phyloP scores from a whole-genome alignment of 176 grass and related monocot species.

The Carex scoparia region DNA sequence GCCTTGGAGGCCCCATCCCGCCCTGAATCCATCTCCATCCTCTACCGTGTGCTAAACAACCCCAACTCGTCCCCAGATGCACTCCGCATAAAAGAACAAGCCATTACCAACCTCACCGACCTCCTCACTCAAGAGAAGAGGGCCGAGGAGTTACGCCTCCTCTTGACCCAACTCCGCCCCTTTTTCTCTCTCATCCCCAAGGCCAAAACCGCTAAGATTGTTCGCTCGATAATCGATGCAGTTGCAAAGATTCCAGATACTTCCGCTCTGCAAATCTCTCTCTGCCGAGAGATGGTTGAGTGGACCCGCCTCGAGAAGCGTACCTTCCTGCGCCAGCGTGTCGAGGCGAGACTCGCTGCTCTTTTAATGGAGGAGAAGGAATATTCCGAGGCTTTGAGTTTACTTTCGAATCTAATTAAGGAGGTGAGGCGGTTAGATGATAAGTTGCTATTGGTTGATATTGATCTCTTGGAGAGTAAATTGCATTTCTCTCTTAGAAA shows the following conservation, averaged over 20 bases:
- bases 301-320: constrained; percentile 86
- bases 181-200: constrained; percentile 80
- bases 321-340: constrained; percentile 69
- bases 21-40: constrained; percentile 65
- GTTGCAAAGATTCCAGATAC: constrained; percentile 73
- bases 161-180: constrained; percentile 74
- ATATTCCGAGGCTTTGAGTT: constrained; percentile 66
- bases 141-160: constrained; percentile 62
- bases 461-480: constrained; percentile 89
- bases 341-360: constrained; percentile 74
- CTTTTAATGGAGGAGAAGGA: constrained; percentile 74
- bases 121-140: constrained; percentile 64
- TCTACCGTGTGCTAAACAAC: constrained; percentile 61
- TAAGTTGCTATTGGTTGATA: constrained; percentile 84
- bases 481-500: constrained; percentile 87
- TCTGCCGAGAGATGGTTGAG: constrained; percentile 87
- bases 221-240: constrained; percentile 67
- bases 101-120: constrained; percentile 68
- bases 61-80: constrained; percentile 65
- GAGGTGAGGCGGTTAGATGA: constrained; percentile 88
- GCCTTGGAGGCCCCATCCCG: constrained; percentile 57
- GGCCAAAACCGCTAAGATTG: constrained; percentile 91
- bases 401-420: constrained; percentile 72
- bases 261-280: constrained; percentile 73
- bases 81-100: constrained; percentile 71